Evolutionary conservation across 2,329 filamentous ascomycete genomes (phyloP).

Genomic region (Endoconidiophora laricicola): DNA sequence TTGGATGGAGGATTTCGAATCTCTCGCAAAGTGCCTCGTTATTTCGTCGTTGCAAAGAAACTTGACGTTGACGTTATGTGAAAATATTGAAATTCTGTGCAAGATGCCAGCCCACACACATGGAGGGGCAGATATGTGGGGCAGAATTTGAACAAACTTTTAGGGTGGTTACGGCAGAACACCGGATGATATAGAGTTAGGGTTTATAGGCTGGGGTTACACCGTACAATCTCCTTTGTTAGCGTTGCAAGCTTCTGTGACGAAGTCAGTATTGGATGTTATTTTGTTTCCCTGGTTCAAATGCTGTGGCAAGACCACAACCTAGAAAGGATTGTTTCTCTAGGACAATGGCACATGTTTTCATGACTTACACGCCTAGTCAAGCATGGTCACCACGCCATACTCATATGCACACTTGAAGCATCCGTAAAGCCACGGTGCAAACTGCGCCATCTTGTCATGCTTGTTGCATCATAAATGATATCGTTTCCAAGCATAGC

Average conservation of each 20-base stretch:
- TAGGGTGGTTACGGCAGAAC: constrained; percentile 10
- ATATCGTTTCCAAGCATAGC: no score
- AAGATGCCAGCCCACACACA: constrained; percentile 4
- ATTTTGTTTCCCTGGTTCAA: neutral
- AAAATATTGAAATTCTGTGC: constrained; percentile 13
- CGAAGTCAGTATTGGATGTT: neutral
- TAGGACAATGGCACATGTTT: no score
- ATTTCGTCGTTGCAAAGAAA: neutral
- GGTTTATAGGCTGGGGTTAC: neutral
- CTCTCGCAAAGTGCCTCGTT: constrained; percentile 4
- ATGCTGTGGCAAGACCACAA: neutral
- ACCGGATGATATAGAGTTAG: neutral
- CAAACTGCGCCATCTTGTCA: no score
- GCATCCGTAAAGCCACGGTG: no score
- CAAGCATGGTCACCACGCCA: no score
- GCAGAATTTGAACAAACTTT: constrained; percentile 10
- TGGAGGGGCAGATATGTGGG: constrained; percentile 13
- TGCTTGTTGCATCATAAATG: no score
- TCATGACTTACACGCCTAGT: no score
- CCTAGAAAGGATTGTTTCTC: no score
- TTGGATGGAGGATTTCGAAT: constrained; percentile 5
- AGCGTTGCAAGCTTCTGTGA: neutral
- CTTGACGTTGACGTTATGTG: neutral
- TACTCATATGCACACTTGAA: no score
- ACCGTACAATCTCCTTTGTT: neutral